Evolutionary conservation across 169 alveolate genomes (phyloP), one percentile per base, ranked within the genome.

Genomic region (Amoebophrya sp.): DNA sequence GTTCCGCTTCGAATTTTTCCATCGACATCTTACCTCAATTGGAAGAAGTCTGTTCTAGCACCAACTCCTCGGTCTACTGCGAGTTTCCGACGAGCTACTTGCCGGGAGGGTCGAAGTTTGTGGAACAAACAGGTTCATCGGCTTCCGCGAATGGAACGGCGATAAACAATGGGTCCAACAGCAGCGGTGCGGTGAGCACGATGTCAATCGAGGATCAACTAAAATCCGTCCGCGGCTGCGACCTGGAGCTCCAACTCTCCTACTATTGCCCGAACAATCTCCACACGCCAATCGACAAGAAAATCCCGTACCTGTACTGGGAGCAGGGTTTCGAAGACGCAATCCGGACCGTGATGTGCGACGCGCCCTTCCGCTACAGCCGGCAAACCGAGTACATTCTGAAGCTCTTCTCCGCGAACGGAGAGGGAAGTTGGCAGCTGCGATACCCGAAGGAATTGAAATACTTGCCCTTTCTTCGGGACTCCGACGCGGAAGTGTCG

Each of bases 281-380:
- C 32, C 83, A 66, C 35, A 2, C 12, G 29, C 83, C 83, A 25
- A 25, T 66, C 32, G 38, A 66, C 32, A 66, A 66, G 18, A 25
- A 7, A 3, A 25, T 25, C 35, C 83, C 83, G 12, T 25, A 7
- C 18, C 83, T 66, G 83, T 25, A 66, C 83, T 66, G 83, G 83
- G 83, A 66, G 35, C 83, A 25, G 12, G 83, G 83, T 0, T 66
- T 66, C 83, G 38, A 66, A 2, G 83, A 66, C 83, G 35, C 39
- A 18, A 66, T 66, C 83, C 12, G 83, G 32, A 66, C 83, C 29
- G 83, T 66, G 29, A 66, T 66, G 83, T 66, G 83, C 35, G 83
- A 66, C 83, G 83, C 83, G 83, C 83, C 83, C 32, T 66, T 66
- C 83, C 83, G 83, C 39, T 66, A 66, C 18, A 1, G 32, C 35